Percentiles rank a stretch among this genome's conserved stretches.
Conservation (phyloP, 1,284 basidiomycete species). For the Hortiboletus rubellus region DNA sequence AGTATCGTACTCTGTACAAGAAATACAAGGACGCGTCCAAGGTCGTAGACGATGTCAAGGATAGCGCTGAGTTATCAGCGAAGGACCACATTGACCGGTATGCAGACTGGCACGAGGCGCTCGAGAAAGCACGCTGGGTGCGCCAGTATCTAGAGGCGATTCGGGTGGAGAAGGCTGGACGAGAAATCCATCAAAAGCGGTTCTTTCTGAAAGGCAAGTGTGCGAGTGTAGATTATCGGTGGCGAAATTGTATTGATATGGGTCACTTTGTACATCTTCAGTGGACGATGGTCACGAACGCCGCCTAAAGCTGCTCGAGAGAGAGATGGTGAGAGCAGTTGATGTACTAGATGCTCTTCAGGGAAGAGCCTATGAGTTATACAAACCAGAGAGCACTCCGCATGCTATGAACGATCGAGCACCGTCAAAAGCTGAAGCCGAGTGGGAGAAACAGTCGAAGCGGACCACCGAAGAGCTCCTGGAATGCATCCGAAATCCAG, state of each 20-base stretch:
- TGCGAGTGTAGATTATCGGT: too few species aligned
- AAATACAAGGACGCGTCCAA: conserved; percentile 32
- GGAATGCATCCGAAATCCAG: conserved; percentile 8
- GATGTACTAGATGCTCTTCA: conserved; percentile 23
- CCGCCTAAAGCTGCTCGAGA: conserved; percentile 29
- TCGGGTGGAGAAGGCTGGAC: conserved; percentile 28
- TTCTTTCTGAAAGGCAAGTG: conserved; percentile 30
- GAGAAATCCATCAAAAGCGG: conserved; percentile 23
- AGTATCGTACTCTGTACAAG: conserved; percentile 27
- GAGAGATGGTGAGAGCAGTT: conserved; percentile 27
- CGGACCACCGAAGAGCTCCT: conserved; percentile 16
- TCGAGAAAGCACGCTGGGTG: conserved; percentile 25
- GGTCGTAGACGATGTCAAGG: conserved; percentile 25
- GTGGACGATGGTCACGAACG: conserved; percentile 32
- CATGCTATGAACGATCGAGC: not conserved
- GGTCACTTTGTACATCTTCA: not conserved
- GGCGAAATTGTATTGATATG: not conserved
- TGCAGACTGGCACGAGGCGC: conserved; percentile 10
- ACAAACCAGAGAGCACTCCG: conserved; percentile 1
- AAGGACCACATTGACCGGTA: conserved; percentile 19
- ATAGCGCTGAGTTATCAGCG: conserved; percentile 15
- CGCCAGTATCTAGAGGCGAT: conserved; percentile 30
- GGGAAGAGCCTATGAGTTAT: conserved; percentile 21
- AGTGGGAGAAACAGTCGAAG: not conserved
- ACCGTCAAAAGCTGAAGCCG: not conserved